Conservation (phyloP, 805 yeast genomes). For the Wickerhamiella allomyrinae region DNA sequence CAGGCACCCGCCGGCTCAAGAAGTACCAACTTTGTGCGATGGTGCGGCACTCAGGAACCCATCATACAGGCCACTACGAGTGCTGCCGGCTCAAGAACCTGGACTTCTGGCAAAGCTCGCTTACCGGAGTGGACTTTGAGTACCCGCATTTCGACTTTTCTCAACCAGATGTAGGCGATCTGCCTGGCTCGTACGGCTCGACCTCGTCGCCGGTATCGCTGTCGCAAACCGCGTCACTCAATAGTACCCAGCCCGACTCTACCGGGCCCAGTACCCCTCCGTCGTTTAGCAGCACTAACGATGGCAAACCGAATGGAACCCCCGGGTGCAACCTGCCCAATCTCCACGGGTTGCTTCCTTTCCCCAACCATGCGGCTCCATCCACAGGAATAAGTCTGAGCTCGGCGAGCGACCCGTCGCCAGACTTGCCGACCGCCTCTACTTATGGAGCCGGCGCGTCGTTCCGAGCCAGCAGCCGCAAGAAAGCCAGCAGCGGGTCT, state of each 20-base stretch:
- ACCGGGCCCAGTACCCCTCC: too few relatives aligned
- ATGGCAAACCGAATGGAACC: too few relatives aligned
- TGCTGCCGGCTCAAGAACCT: slow-evolving; percentile 56
- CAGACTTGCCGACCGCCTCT: not conserved
- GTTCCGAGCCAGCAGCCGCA: not conserved
- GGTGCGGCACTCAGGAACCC: slow-evolving; percentile 79
- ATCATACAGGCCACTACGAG: slow-evolving; percentile 80
- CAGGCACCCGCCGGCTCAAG: slow-evolving; percentile 23
- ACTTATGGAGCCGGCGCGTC: too few relatives aligned
- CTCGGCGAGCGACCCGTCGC: not conserved
- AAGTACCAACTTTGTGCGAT: slow-evolving; percentile 53
- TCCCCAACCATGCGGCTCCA: not conserved
- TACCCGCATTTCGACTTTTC: too few relatives aligned
- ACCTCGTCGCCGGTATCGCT: too few relatives aligned
- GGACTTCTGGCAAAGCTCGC: slow-evolving; percentile 14
- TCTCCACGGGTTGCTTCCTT: not conserved
- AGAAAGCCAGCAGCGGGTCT: not conserved
- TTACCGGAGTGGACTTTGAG: not conserved
- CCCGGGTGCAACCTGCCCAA: too few relatives aligned
- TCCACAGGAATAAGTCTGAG: not conserved
- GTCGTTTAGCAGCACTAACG: too few relatives aligned
- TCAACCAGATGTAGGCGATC: too few relatives aligned
- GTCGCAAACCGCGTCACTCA: too few relatives aligned
- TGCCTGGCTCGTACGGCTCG: too few relatives aligned
- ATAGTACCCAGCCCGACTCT: too few relatives aligned